These are phyloP conservation scores for Ganoderma meredithae DNA, from an alignment of 1,284 basidiomycete species.

Conservation along the genomic window DNA sequence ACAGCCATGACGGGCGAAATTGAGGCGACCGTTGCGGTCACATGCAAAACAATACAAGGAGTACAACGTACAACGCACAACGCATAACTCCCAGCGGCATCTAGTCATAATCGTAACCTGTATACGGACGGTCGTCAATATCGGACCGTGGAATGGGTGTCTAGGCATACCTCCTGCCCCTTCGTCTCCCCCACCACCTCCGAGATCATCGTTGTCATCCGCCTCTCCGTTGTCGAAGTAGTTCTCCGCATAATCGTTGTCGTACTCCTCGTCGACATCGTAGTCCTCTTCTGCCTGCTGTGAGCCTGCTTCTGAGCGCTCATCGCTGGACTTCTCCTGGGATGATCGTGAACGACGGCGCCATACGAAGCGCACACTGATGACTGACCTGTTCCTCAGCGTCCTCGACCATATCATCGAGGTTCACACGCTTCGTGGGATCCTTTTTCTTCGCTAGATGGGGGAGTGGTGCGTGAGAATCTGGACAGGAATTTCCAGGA, in stretches of 20 bases:
- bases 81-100: neutral
- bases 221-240: conserved; percentile 88
- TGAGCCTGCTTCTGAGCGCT: conserved; percentile 68
- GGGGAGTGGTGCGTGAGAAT: conserved; percentile 1
- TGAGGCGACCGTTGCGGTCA: conserved; percentile 9
- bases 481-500: neutral
- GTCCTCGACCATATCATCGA: conserved; percentile 72
- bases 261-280: conserved; percentile 85
- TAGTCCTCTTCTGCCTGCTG: conserved; percentile 73
- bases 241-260: conserved; percentile 86
- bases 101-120: conserved; percentile 44
- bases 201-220: conserved; percentile 78
- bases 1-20: neutral
- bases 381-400: conserved; percentile 62
- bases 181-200: conserved; percentile 66
- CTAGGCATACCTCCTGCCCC: conserved; percentile 56
- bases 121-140: neutral
- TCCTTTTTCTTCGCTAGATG: conserved; percentile 45
- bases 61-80: conserved; percentile 10
- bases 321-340: conserved; percentile 72
- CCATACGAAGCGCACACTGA: neutral
- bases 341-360: conserved; percentile 19
- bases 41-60: neutral
- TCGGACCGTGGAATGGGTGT: conserved; percentile 5
- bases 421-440: conserved; percentile 56